Percentiles rank a stretch among this genome's conserved stretches.
Conservation (phyloP, 2,329 filamentous ascomycete genomes). For the Penicillium sp. region DNA sequence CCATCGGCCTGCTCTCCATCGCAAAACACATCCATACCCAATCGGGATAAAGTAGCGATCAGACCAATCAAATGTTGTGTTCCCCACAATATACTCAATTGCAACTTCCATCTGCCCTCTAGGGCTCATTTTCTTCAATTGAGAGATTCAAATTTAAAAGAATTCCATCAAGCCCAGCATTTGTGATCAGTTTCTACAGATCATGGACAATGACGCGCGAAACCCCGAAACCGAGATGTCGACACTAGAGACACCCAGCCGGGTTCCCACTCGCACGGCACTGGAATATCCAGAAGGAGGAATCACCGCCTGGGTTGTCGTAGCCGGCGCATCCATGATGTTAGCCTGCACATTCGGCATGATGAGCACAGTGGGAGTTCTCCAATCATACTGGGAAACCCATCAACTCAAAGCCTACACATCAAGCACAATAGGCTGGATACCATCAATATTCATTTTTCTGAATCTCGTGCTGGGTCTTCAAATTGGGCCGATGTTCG, state of each 20-base stretch:
- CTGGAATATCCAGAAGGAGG: neutral
- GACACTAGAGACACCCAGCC: neutral
- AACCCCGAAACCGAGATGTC: neutral
- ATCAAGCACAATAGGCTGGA: neutral
- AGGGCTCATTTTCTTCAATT: too few species aligned
- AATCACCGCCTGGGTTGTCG: neutral
- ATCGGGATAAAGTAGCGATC: neutral
- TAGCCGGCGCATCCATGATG: neutral
- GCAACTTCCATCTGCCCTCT: neutral
- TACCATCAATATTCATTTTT: neutral
- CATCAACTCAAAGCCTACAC: neutral
- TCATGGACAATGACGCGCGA: neutral
- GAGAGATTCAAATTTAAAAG: too few species aligned
- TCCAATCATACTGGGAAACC: neutral
- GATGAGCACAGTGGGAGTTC: neutral
- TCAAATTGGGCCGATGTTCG: constrained; percentile 4
- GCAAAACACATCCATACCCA: neutral
- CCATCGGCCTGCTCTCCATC: too few species aligned
- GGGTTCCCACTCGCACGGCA: neutral
- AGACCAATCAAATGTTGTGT: neutral
- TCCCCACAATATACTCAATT: neutral
- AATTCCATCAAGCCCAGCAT: too few species aligned
- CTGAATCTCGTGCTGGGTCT: neutral
- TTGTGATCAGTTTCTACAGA: neutral
- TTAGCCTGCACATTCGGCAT: neutral